Evolutionary conservation across 2,329 filamentous ascomycete species (phyloP).

Genomic region (Emmonsiellopsis sp.): DNA sequence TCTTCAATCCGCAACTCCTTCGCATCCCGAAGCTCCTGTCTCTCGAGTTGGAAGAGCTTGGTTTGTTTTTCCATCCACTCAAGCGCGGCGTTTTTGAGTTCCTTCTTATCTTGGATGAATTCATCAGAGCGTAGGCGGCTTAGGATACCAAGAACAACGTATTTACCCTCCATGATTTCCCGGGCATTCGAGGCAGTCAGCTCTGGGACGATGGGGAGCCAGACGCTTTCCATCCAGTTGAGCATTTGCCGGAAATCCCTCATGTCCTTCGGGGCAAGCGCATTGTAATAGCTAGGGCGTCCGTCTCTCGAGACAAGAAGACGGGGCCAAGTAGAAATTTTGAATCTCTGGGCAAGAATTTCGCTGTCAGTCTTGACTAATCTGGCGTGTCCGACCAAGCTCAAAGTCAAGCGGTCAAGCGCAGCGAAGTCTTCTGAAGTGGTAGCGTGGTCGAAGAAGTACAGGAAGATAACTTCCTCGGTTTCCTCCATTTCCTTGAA

Average conservation of each 20-base stretch:
- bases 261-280: conserved; percentile 83
- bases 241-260: conserved; percentile 72
- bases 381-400: conserved; percentile 81
- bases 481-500: conserved; percentile 82
- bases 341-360: conserved; percentile 69
- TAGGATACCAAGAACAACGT: conserved; percentile 87
- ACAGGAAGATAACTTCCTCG: conserved; percentile 92
- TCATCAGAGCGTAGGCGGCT: conserved; percentile 70
- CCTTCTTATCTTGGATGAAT: conserved; percentile 67
- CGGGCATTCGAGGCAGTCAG: conserved; percentile 82
- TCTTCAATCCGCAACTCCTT: conserved; percentile 96
- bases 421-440: conserved; percentile 86
- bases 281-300: conserved; percentile 80
- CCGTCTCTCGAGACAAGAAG: conserved; percentile 82
- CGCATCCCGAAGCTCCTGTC: conserved; percentile 84
- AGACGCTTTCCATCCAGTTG: conserved; percentile 90
- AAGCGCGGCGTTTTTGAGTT: conserved; percentile 89
- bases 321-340: conserved; percentile 95
- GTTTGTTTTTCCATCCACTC: conserved; percentile 99
- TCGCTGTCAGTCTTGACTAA: conserved; percentile 83
- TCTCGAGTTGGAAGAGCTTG: conserved; percentile 80
- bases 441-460: conserved; percentile 95
- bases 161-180: conserved; percentile 90
- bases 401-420: conserved; percentile 75
- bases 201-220: conserved; percentile 92